These are phyloP conservation scores for Zalaria obscura DNA, from an alignment of 2,329 filamentous ascomycete species.

Conservation along the genomic window DNA sequence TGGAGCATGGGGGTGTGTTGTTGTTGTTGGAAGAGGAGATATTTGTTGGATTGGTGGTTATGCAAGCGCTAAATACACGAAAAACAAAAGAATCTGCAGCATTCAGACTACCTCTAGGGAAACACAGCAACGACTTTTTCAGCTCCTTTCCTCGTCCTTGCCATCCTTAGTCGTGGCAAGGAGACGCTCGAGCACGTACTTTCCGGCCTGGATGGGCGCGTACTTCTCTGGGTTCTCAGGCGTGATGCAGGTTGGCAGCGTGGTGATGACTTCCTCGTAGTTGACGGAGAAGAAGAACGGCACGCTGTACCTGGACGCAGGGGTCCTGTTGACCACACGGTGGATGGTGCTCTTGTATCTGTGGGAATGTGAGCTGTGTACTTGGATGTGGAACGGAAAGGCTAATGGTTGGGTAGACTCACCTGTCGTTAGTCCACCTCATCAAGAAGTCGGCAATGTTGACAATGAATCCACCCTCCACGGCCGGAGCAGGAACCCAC, in stretches of 20 bases:
- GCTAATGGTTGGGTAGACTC: no score
- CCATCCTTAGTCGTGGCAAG: conserved; percentile 4
- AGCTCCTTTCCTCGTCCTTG: no score
- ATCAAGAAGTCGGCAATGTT: conserved; percentile 29
- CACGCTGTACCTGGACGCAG: conserved; percentile 38
- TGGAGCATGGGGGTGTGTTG: no score
- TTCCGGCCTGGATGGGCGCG: conserved; percentile 2
- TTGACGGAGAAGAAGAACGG: conserved; percentile 32
- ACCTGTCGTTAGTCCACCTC: conserved; percentile 30
- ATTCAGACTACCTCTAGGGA: no score
- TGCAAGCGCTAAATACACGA: no score
- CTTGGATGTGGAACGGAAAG: no score
- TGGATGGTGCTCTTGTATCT: conserved; percentile 40
- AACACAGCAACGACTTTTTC: no score
- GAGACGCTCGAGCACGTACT: conserved; percentile 4
- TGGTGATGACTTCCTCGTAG: conserved; percentile 3
- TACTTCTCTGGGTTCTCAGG: conserved; percentile 3
- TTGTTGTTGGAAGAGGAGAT: no score
- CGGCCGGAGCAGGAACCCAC: conserved; percentile 30
- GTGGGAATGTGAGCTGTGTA: no score
- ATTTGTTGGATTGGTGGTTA: no score
- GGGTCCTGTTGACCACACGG: conserved; percentile 40
- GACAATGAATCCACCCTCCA: conserved; percentile 31
- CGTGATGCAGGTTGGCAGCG: conserved; percentile 4
- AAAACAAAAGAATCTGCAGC: no score